A percentile compares a stretch with the other conserved stretches of the same genome.
Conservation (phyloP, 805 yeast genomes). For the Sugiyamaella americana region DNA sequence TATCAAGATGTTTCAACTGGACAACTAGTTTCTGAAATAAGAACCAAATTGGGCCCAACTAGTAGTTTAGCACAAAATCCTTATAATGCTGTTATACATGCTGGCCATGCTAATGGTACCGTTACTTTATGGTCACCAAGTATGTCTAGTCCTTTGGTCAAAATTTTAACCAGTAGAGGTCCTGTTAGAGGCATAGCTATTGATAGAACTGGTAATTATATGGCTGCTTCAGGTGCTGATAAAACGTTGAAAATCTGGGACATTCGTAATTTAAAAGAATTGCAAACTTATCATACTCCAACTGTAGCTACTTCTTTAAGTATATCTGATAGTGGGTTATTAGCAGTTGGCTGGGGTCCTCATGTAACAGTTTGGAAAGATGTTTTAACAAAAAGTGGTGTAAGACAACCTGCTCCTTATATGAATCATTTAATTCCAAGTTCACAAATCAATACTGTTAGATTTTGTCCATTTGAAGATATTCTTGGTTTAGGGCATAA, state of each 20-base stretch:
- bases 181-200: constrained; percentile 81
- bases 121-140: constrained; percentile 93
- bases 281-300: constrained; percentile 60
- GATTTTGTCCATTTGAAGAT: constrained; percentile 94
- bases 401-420: constrained; percentile 76
- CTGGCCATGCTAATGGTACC: constrained; percentile 90
- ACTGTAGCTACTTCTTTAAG: constrained; percentile 78
- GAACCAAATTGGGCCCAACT: constrained; percentile 89
- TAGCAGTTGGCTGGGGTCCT: constrained; percentile 93
- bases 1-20: constrained; percentile 97
- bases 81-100: constrained; percentile 90
- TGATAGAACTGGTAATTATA: constrained; percentile 86
- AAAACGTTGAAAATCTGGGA: constrained; percentile 88
- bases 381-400: constrained; percentile 38
- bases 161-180: constrained; percentile 74
- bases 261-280: constrained; percentile 70
- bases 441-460: constrained; percentile 57
- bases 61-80: constrained; percentile 85
- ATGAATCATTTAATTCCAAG: constrained; percentile 87
- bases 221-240: constrained; percentile 91
- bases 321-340: constrained; percentile 80
- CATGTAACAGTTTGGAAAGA: constrained; percentile 95
- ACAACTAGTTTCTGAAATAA: constrained; percentile 67
- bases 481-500: constrained; percentile 84
- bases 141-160: constrained; percentile 77